phyloP scores from a whole-genome alignment of 352 stramenopile genomes.

The Pythium scleroteichum region DNA sequence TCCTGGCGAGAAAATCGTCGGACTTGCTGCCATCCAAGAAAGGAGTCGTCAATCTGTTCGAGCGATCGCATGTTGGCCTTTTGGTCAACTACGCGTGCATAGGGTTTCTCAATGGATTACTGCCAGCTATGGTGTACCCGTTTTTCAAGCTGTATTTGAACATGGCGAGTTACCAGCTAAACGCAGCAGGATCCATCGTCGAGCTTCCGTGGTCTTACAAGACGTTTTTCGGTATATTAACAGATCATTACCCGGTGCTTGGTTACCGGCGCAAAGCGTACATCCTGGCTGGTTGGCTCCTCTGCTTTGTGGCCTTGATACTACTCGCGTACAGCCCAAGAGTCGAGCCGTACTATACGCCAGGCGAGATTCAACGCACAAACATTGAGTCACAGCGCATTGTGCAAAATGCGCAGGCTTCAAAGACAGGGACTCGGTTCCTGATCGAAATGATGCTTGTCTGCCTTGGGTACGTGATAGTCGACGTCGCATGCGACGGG shows the following conservation, averaged over 20 bases:
- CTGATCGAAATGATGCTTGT: constrained; percentile 61
- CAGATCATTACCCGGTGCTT: constrained; percentile 60
- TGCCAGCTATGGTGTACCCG: constrained; percentile 66
- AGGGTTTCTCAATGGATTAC: constrained; percentile 67
- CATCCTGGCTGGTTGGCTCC: constrained; percentile 65
- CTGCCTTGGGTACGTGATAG: constrained; percentile 65
- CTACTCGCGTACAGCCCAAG: constrained; percentile 52
- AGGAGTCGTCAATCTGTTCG: constrained; percentile 42
- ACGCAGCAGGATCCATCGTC: constrained; percentile 54
- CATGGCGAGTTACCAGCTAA: constrained; percentile 70
- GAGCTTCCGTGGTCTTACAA: constrained; percentile 76
- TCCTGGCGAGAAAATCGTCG: constrained; percentile 37
- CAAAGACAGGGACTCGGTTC: constrained; percentile 47
- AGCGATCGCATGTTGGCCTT: constrained; percentile 46
- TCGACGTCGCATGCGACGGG: constrained; percentile 63
- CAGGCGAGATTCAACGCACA: constrained; percentile 60
- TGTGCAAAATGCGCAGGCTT: constrained; percentile 50
- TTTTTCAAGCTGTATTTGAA: constrained; percentile 83
- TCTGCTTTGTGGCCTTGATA: constrained; percentile 55
- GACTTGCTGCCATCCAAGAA: constrained; percentile 45
- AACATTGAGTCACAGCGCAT: constrained; percentile 37
- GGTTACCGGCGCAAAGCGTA: constrained; percentile 73
- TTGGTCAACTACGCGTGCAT: constrained; percentile 75
- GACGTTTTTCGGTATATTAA: constrained; percentile 73
- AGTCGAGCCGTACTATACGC: constrained; percentile 52